Percentiles rank a stretch among this genome's conserved stretches.
Conservation (phyloP, 495 filamentous ascomycete species). For the Pyrenopolyporus hunteri region DNA sequence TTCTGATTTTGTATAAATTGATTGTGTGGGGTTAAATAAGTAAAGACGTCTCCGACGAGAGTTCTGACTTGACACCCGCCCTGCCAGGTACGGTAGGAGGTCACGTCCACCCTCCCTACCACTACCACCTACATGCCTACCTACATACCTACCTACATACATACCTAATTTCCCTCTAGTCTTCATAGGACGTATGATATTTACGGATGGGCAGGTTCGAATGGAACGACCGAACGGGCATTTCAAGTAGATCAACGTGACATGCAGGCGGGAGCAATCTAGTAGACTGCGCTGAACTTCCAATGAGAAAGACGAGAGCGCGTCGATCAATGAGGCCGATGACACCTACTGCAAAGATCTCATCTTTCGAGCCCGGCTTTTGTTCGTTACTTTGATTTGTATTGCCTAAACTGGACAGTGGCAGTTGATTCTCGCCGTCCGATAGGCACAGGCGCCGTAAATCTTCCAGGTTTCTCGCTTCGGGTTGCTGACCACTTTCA, state of each 20-base stretch:
- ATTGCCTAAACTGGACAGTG: conserved; percentile 34
- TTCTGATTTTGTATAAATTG: conserved; percentile 6
- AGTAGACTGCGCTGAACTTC: conserved; percentile 6
- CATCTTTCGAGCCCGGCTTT: conserved; percentile 31
- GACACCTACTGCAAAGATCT: conserved; percentile 37
- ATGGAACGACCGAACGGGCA: conserved; percentile 29
- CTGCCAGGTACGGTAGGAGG: conserved; percentile 34
- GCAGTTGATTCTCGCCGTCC: conserved; percentile 29
- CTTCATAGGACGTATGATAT: conserved; percentile 4
- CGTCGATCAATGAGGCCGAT: conserved; percentile 35
- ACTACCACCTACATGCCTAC: conserved; percentile 4
- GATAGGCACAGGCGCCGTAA: conserved; percentile 26
- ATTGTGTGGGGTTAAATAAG: conserved; percentile 25
- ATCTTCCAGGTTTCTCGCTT: conserved; percentile 20
- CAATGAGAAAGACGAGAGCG: conserved; percentile 13
- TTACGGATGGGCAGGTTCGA: conserved; percentile 3
- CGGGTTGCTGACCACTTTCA: conserved; percentile 15
- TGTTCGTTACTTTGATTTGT: conserved; percentile 30
- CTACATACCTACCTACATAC: conserved; percentile 5
- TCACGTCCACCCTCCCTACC: conserved; percentile 10
- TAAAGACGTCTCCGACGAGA: conserved; percentile 16
- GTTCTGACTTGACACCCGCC: conserved; percentile 12
- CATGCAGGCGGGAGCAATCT: conserved; percentile 39
- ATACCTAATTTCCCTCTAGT: conserved; percentile 4
- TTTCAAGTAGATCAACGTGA: conserved; percentile 36